Conservation (phyloP, 2,329 filamentous ascomycete species). For the Fusarium pseudograminearum region DNA sequence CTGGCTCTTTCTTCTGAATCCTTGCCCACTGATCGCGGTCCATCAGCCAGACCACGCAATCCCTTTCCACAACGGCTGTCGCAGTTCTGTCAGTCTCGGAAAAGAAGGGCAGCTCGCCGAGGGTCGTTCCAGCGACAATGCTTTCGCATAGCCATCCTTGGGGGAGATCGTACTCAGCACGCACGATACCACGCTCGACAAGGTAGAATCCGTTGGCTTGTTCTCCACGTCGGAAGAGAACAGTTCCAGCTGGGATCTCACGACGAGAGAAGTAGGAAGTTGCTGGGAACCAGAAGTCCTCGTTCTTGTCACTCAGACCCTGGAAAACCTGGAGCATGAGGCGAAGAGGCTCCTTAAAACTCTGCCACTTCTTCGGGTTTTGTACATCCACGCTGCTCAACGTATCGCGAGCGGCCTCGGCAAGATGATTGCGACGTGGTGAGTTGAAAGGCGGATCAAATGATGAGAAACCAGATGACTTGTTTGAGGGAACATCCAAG, state of each 20-base stretch:
- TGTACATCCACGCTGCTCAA: conserved; percentile 74
- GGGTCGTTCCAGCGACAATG: conserved; percentile 94
- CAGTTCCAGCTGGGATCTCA: conserved; percentile 74
- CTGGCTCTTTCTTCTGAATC: conserved; percentile 78
- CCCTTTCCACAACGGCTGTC: conserved; percentile 84
- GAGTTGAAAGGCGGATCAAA: conserved; percentile 72
- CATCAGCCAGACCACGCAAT: conserved; percentile 86
- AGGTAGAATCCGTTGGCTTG: conserved; percentile 87
- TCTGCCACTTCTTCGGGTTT: conserved; percentile 77
- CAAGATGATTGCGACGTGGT: conserved; percentile 81
- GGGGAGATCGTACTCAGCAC: conserved; percentile 90
- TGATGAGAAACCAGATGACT: conserved; percentile 50
- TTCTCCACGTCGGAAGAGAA: conserved; percentile 84
- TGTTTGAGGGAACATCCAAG: conserved; percentile 61
- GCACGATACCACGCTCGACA: conserved; percentile 87
- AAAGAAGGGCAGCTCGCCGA: conserved; percentile 96
- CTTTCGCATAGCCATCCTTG: conserved; percentile 91
- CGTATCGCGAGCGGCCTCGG: conserved; percentile 80
- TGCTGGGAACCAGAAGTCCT: conserved; percentile 94
- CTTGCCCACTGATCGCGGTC: conserved; percentile 76
- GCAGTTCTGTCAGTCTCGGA: conserved; percentile 89
- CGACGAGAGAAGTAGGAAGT: conserved; percentile 79
- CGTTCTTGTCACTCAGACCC: conserved; percentile 84
- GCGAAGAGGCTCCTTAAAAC: conserved; percentile 89
- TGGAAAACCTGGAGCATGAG: conserved; percentile 97